Percentiles rank a stretch among this genome's conserved stretches.
Conservation (phyloP, 2,329 filamentous ascomycete genomes). For the Xylariaceae sp. region DNA sequence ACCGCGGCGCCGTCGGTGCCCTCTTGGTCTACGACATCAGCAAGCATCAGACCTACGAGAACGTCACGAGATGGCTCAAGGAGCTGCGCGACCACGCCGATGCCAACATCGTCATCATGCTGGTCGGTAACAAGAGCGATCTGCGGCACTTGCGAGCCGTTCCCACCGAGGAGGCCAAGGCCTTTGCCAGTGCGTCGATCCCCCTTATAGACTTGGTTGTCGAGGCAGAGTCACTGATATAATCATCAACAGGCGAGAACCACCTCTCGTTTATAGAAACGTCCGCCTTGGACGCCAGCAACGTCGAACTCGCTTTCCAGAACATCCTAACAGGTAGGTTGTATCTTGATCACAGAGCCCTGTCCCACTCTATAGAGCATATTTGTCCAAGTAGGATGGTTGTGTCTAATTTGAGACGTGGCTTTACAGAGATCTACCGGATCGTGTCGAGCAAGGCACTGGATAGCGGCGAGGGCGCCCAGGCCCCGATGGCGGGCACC, state of each 20-base stretch:
- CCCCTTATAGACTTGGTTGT: neutral
- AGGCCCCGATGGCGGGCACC: slow-evolving; percentile 76
- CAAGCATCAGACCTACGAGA: slow-evolving; percentile 99
- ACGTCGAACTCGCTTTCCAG: slow-evolving; percentile 98
- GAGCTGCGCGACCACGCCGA: slow-evolving; percentile 97
- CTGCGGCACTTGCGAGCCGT: slow-evolving; percentile 96
- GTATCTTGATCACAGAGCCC: slow-evolving; percentile 6
- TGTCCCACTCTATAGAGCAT: slow-evolving; percentile 4
- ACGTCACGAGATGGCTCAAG: slow-evolving; percentile 98
- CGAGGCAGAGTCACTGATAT: slow-evolving; percentile 25
- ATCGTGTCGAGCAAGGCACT: slow-evolving; percentile 98
- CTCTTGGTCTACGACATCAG: slow-evolving; percentile 99
- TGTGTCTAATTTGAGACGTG: slow-evolving; percentile 6
- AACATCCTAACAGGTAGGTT: slow-evolving; percentile 93
- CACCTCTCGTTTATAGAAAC: slow-evolving; percentile 99
- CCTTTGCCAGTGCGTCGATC: slow-evolving; percentile 78
- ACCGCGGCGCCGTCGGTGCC: slow-evolving; percentile 93
- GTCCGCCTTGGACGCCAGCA: slow-evolving; percentile 96
- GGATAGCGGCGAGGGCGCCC: slow-evolving; percentile 79
- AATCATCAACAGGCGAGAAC: slow-evolving; percentile 73
- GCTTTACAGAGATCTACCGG: slow-evolving; percentile 84
- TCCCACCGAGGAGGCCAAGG: slow-evolving; percentile 95
- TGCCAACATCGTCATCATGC: slow-evolving; percentile 99
- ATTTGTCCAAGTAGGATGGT: slow-evolving; percentile 10
- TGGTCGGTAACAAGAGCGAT: slow-evolving; percentile 99